Evolutionary conservation across 306 rosid genomes (phyloP), one percentile per base, ranked within the genome.

Genomic region (Pyrus bretschneideri): DNA sequence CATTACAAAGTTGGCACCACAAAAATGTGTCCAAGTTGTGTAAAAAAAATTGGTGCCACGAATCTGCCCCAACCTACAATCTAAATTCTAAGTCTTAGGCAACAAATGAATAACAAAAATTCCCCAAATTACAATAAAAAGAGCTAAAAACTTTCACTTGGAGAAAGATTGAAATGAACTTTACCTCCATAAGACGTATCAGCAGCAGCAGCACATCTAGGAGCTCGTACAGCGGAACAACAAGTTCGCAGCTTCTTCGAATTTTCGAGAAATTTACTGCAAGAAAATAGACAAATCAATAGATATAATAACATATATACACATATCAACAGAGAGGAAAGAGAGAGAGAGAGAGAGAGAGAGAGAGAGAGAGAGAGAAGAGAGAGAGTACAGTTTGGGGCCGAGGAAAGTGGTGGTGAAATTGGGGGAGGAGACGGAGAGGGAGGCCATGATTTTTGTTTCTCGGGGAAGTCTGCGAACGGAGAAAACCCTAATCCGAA

Each of bases 181-280:
- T 22, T 58, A 95, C 97, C 98, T 88, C 80, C 97, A 33, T 84
- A 84, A 7, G 97, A 96, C 40, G 96, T 21, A 78, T 88, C 98
- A 57, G 89, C 85, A 17, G 89, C 86, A 17, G 55, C 55, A 15
- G 93, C 85, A 81, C 98, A 95, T 69, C 76, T 83, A 65, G 84
- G 73, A 70, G 83, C 75, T 72, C 60, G 73, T 22, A 78, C 59
- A 70, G 42, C 60, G 52, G 44, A 51, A 61, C 57, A 25, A 80
- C 58, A 51, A 3, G 71, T 27, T 59, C 22, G 65, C 25, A 44
- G 75, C 74, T 74, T 87, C 83, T 29, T 64, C 33, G 84, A 33
- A 64, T 70, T 83, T 74, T 79, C 76, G 42, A 70, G 87, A 75
- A 75, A 69, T 30, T 75, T 55, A 75, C 99, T 90, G 80, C 29